phyloP scores from a whole-genome alignment of 2,329 filamentous ascomycete genomes.

The Plectosphaerella sp. region DNA sequence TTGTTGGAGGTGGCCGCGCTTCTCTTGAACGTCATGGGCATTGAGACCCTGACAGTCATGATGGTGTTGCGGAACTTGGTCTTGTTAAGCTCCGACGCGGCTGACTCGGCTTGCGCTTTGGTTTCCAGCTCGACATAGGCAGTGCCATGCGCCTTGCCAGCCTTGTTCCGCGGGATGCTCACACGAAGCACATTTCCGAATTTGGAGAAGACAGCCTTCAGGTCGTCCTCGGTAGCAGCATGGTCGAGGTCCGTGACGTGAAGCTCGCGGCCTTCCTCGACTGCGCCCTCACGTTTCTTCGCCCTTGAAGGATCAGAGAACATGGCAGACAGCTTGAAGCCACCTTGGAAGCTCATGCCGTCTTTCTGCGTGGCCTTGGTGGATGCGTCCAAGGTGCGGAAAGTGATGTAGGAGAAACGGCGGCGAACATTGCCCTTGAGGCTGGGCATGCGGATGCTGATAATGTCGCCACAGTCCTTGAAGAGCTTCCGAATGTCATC shows the following conservation, averaged over 20 bases:
- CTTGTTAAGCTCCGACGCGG: slow-evolving; percentile 65
- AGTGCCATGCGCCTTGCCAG: slow-evolving; percentile 69
- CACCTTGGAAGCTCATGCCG: slow-evolving; percentile 63
- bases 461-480: slow-evolving; percentile 71
- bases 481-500: slow-evolving; percentile 65
- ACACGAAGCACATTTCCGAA: slow-evolving; percentile 73
- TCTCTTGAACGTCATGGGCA: slow-evolving; percentile 51
- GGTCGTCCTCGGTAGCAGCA: slow-evolving; percentile 59
- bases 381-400: slow-evolving; percentile 64
- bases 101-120: slow-evolving; percentile 62
- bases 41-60: slow-evolving; percentile 60
- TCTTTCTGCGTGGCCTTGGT: slow-evolving; percentile 69
- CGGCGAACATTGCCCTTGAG: slow-evolving; percentile 84
- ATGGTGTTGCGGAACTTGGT: slow-evolving; percentile 65
- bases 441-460: slow-evolving; percentile 85
- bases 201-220: slow-evolving; percentile 67
- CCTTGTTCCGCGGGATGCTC: slow-evolving; percentile 64
- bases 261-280: slow-evolving; percentile 83
- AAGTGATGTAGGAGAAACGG: slow-evolving; percentile 96
- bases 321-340: slow-evolving; percentile 67
- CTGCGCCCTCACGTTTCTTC: slow-evolving; percentile 73
- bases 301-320: slow-evolving; percentile 79
- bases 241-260: slow-evolving; percentile 68
- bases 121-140: slow-evolving; percentile 75
- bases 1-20: slow-evolving; percentile 35